Evolutionary conservation across 2,329 filamentous ascomycete species (phyloP), one percentile per base, ranked within the genome.

Genomic region (Colletotrichum cordylinicola): DNA sequence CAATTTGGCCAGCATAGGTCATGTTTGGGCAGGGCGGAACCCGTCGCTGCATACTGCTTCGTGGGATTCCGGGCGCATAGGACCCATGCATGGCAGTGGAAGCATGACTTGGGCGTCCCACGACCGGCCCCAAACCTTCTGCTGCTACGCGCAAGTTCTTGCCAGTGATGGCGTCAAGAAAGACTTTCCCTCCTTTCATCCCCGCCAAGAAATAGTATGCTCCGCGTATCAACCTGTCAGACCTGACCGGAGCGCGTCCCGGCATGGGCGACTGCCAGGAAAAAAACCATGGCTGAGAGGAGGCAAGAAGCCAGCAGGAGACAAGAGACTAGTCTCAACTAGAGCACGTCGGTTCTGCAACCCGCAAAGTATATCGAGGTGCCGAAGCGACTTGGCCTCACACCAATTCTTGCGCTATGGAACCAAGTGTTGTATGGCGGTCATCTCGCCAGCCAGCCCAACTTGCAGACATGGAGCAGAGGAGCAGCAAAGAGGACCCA

Each of bases 51-150:
- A 39, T 18, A 27, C 39, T 39, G 39, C 69, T 72, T 61, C 73
- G 64, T 68, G 56, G 64, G 69, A 73, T 64, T 43, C n/a, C 13
- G 62, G 64, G 62, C 52, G 52, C 64, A 72, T 33, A 73, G n/a
- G 69, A 75, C 70, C 48, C 62, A 68, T 73, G 56, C 35, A 52
- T 60, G 58, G 27, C 18, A 35, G 58, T 10, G 62, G 43, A 12
- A 60, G 43, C 35, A 68, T 66, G 62, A 37, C 68, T 43, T 73
- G 55, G 37, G 70, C 43, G 64, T 56, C 43, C 43, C 37, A 33
- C 24, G 31, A 31, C 61, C 37, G 27, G 31, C 37, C 27, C 15
- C 12, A 60, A 39, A 58, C 61, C 33, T 39, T 55, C 43, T 52
- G 55, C 39, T 29, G n/a, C 43, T 43, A 29, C 29, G 8, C 43